Evolutionary conservation across 2,329 filamentous ascomycete species (phyloP).

Genomic region (Aspergillus ibericus): DNA sequence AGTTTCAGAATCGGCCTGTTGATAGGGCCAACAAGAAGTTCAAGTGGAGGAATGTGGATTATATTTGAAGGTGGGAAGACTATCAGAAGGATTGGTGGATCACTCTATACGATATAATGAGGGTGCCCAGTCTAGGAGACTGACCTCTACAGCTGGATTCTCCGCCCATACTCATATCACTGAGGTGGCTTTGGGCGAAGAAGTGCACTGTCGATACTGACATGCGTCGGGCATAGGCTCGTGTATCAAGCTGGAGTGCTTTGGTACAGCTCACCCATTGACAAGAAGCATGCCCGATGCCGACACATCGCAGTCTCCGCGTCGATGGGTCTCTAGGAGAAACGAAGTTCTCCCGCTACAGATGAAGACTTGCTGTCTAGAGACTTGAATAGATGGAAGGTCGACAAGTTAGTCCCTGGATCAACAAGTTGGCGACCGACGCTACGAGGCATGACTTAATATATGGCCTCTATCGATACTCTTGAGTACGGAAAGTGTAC

Average conservation of each 20-base stretch:
- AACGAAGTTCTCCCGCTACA: not conserved
- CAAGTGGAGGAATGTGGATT: constrained; percentile 75
- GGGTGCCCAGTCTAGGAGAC: not conserved
- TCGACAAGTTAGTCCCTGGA: not conserved
- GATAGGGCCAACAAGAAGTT: constrained; percentile 91
- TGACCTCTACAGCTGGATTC: not conserved
- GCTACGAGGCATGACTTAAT: not conserved
- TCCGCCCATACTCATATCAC: not conserved
- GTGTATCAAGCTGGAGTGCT: not conserved
- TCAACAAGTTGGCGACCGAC: not conserved
- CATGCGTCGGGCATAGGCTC: not conserved
- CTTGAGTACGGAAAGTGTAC: too few species aligned
- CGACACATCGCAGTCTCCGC: too few species aligned
- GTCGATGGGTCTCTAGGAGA: not conserved
- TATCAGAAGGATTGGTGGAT: not conserved
- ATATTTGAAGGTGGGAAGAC: constrained; percentile 57
- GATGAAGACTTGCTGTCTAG: not conserved
- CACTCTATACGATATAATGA: not conserved
- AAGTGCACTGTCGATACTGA: not conserved
- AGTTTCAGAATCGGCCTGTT: constrained; percentile 77
- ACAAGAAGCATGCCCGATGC: too few species aligned
- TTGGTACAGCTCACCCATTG: not conserved
- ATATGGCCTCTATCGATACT: not conserved
- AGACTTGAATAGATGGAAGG: not conserved
- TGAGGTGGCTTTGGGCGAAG: not conserved